These are phyloP conservation scores for Hanseniaspora guilliermondii DNA, from an alignment of 805 yeast genomes.

Conservation along the genomic window DNA sequence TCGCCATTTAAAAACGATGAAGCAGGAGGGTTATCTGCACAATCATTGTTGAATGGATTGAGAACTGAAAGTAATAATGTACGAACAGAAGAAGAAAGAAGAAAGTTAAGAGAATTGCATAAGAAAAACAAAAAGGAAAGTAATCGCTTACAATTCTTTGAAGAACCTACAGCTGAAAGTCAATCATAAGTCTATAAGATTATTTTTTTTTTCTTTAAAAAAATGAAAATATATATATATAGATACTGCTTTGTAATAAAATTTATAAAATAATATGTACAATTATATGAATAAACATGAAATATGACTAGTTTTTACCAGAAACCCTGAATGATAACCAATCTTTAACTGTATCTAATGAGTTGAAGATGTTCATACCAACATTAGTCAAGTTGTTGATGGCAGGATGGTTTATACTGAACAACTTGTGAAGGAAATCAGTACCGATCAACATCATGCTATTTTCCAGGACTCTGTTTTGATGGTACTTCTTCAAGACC, in stretches of 20 bases:
- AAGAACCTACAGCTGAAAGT: neutral
- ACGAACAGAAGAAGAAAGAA: constrained; percentile 22
- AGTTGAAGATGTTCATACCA: constrained; percentile 63
- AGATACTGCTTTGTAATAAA: too few species aligned
- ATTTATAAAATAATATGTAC: too few species aligned
- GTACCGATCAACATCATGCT: constrained; percentile 75
- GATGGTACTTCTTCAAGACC: constrained; percentile 76
- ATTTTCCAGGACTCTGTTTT: constrained; percentile 68
- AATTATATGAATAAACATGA: neutral
- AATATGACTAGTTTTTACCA: neutral
- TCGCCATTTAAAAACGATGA: constrained; percentile 12
- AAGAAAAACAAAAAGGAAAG: constrained; percentile 16
- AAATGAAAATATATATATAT: too few species aligned
- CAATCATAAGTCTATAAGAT: neutral
- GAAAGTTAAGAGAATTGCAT: constrained; percentile 23
- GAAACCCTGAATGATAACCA: constrained; percentile 12
- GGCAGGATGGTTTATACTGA: constrained; percentile 56
- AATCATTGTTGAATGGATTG: constrained; percentile 48
- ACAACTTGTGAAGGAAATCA: constrained; percentile 82
- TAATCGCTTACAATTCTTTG: constrained; percentile 10
- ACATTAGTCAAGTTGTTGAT: constrained; percentile 60
- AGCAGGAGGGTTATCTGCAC: constrained; percentile 32
- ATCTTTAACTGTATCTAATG: constrained; percentile 46
- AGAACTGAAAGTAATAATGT: constrained; percentile 29
- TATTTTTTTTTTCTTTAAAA: too few species aligned